Evolutionary conservation across 2,329 filamentous ascomycete genomes (phyloP).

Genomic region (Botryotinia narcissicola): DNA sequence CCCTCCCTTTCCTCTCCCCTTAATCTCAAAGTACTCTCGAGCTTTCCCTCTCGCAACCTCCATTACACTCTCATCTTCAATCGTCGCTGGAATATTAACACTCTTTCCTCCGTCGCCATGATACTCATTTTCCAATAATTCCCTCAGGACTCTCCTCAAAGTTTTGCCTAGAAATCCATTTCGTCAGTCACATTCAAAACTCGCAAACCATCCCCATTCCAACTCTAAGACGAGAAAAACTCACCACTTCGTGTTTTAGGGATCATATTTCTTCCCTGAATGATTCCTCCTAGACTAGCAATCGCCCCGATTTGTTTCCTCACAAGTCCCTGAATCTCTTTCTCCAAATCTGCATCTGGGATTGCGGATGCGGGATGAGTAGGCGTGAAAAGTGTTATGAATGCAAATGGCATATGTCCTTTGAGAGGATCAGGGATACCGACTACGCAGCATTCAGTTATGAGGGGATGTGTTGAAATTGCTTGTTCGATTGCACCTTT

Average conservation of each 20-base stretch:
- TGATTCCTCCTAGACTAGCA: slow-evolving; percentile 79
- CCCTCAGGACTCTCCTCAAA: slow-evolving; percentile 73
- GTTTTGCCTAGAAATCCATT: slow-evolving; percentile 73
- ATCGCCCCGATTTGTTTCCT: slow-evolving; percentile 84
- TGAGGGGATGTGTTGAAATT: slow-evolving; percentile 72
- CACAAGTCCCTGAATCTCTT: slow-evolving; percentile 71
- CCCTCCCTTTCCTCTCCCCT: slow-evolving; percentile 30
- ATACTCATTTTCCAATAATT: slow-evolving; percentile 86
- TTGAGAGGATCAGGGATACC: slow-evolving; percentile 83
- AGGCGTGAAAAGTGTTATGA: slow-evolving; percentile 62
- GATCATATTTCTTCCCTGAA: slow-evolving; percentile 82
- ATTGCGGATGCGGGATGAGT: slow-evolving; percentile 52
- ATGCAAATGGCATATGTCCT: slow-evolving; percentile 88
- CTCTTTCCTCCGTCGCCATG: slow-evolving; percentile 66
- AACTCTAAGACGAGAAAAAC: not conserved
- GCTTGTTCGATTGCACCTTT: slow-evolving; percentile 86
- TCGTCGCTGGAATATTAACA: slow-evolving; percentile 76
- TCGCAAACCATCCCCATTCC: not conserved
- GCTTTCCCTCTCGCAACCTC: slow-evolving; percentile 70
- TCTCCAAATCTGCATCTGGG: slow-evolving; percentile 45
- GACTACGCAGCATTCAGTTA: slow-evolving; percentile 84
- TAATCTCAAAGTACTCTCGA: slow-evolving; percentile 68
- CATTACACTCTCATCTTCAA: slow-evolving; percentile 76
- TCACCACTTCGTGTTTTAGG: slow-evolving; percentile 67
- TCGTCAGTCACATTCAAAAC: slow-evolving; percentile 46